Percentiles rank a stretch among this genome's conserved stretches.
phyloP scores from a whole-genome alignment of 768 basidiomycete genomes.

The Lanmaoa pseudosensibilis region DNA sequence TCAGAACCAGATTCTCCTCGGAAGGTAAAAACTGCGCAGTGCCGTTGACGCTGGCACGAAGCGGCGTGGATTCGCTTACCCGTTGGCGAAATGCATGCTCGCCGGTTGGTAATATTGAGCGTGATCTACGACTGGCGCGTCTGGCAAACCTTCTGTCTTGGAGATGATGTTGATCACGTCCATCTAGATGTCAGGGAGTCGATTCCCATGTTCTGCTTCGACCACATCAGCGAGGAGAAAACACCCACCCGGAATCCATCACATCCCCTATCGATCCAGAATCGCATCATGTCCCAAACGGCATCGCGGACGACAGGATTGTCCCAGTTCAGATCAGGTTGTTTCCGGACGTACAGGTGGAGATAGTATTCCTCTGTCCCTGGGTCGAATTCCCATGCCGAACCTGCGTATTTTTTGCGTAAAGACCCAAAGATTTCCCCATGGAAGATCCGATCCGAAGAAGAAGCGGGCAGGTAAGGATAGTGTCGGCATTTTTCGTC shows the following conservation, averaged over 20 bases:
- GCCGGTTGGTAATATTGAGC: slow-evolving; percentile 54
- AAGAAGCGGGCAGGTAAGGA: not conserved
- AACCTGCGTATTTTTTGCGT: slow-evolving; percentile 38
- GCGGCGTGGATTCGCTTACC: slow-evolving; percentile 39
- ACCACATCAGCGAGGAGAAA: not conserved
- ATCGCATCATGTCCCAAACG: slow-evolving; percentile 64
- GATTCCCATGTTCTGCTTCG: not conserved
- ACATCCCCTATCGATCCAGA: slow-evolving; percentile 73
- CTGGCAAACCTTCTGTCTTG: slow-evolving; percentile 61
- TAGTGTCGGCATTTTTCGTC: not conserved
- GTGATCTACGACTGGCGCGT: slow-evolving; percentile 58
- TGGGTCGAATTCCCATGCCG: slow-evolving; percentile 72
- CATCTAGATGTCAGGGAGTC: slow-evolving; percentile 42
- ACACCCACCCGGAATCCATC: slow-evolving; percentile 69
- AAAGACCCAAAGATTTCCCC: not conserved
- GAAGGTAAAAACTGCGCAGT: slow-evolving; percentile 4
- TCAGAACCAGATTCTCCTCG: slow-evolving; percentile 1
- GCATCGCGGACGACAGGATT: slow-evolving; percentile 59
- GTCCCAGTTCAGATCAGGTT: slow-evolving; percentile 81
- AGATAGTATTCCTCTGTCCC: slow-evolving; percentile 69
- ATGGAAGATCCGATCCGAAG: slow-evolving; percentile 4
- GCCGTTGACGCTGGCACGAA: slow-evolving; percentile 1
- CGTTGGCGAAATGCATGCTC: slow-evolving; percentile 55
- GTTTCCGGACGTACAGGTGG: slow-evolving; percentile 63
- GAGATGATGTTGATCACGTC: slow-evolving; percentile 71